Evolutionary conservation across 2,329 filamentous ascomycete genomes (phyloP), one percentile per base, ranked within the genome.

Genomic region (Fusarium caatingaense): DNA sequence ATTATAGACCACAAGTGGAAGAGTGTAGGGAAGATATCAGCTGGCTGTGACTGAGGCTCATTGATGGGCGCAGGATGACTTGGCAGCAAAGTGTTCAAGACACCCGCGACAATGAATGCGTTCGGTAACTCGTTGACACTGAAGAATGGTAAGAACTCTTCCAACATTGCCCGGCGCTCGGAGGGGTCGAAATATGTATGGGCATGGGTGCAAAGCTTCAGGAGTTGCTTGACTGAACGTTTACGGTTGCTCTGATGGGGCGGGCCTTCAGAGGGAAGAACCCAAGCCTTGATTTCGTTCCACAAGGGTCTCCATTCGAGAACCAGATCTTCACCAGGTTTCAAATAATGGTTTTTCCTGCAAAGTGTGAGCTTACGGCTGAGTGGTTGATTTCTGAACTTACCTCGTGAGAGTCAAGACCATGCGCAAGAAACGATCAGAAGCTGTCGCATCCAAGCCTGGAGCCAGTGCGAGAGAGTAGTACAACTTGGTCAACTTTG

Each of bases 1-100:
- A 98, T 90, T 44, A 98, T 85, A 2, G 94, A 96, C 96, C 96
- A 99, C 3, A 98, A 82, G 79, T 99, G 96, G 84, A 99, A 99
- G 74, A 97, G 91, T 1, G 95, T 97, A 5, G 96, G 96, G 37
- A 98, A 83, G 76, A 97, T 95, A 76, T 95, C 90, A 71, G 94
- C 91, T 1, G 96, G 95, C 72, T 94, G 90, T n/a, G 97, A 88
- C 72, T 94, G 89, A 32, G 86, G 84, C 73, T 92, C 88, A 30
- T 89, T 89, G 27, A 89, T 86, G 6, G 93, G 92, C 5, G 92
- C 89, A 3, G 94, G 90, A 37, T 90, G 89, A 10, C 95, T 98
- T 20, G 96, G 96, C 66, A 99, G 86, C 75, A 99, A 85, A 69
- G 97, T 83, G 75, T 97, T 98, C 75, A 99, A 85, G 64, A 95